phyloP scores from a whole-genome alignment of 2,329 filamentous ascomycete genomes.

The Trichoderma aggressivum region DNA sequence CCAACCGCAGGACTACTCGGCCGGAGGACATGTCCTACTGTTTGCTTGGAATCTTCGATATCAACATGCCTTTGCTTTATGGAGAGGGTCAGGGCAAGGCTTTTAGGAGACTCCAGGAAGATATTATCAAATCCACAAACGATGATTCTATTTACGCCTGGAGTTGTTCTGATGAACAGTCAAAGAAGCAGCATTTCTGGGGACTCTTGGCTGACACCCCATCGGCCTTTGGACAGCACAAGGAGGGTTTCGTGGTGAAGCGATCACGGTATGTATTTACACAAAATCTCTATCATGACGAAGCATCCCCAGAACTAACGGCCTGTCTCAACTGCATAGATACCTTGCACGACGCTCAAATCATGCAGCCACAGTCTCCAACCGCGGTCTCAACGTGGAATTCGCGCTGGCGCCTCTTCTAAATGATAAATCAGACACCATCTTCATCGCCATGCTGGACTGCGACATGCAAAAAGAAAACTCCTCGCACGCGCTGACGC shows the following conservation, averaged over 20 bases:
- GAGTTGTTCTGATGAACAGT: slow-evolving; percentile 21
- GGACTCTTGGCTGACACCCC: slow-evolving; percentile 29
- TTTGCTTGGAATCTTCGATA: slow-evolving; percentile 33
- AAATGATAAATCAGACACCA: slow-evolving; percentile 26
- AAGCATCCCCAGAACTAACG: background rate
- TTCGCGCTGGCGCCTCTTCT: slow-evolving; percentile 29
- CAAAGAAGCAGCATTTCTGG: slow-evolving; percentile 25
- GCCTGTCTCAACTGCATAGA: slow-evolving; percentile 13
- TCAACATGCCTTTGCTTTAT: slow-evolving; percentile 35
- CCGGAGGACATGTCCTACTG: slow-evolving; percentile 34
- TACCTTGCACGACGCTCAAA: slow-evolving; percentile 27
- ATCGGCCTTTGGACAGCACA: slow-evolving; percentile 26
- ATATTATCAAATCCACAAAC: slow-evolving; percentile 29
- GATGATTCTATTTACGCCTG: slow-evolving; percentile 32
- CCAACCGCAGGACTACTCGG: slow-evolving; percentile 28
- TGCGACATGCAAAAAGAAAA: slow-evolving; percentile 26
- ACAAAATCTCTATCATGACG: background rate
- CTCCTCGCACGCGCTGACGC: slow-evolving; percentile 18
- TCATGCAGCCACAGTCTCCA: slow-evolving; percentile 23
- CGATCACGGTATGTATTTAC: slow-evolving; percentile 23
- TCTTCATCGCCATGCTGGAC: slow-evolving; percentile 30
- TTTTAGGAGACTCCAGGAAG: slow-evolving; percentile 29
- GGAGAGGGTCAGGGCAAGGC: slow-evolving; percentile 31
- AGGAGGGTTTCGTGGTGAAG: background rate
- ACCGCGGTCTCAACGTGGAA: slow-evolving; percentile 28